Evolutionary conservation across 306 rosid genomes (phyloP).

Genomic region (Dicorynia guianensis): DNA sequence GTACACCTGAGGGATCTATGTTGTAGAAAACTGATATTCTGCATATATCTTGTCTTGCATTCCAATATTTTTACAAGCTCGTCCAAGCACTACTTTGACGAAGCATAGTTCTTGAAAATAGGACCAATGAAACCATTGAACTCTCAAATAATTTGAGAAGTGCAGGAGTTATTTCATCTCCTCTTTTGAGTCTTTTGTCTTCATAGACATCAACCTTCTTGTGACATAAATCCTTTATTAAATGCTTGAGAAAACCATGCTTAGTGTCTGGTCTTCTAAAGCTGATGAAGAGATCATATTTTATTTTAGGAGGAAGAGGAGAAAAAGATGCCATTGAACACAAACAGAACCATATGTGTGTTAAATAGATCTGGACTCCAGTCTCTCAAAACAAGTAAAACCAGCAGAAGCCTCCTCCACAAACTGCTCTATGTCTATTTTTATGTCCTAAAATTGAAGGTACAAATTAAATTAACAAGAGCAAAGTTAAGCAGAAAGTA

Average conservation of each 20-base stretch:
- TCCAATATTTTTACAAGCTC: slow-evolving; percentile 14
- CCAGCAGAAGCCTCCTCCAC: too few relatives aligned
- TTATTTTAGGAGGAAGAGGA: not conserved
- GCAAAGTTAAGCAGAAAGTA: too few relatives aligned
- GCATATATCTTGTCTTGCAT: not conserved
- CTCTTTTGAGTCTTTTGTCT: not conserved
- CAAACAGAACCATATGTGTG: too few relatives aligned
- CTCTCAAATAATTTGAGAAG: not conserved
- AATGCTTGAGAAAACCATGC: not conserved
- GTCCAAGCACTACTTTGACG: slow-evolving; percentile 27
- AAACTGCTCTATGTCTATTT: too few relatives aligned
- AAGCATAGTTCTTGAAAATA: slow-evolving; percentile 13
- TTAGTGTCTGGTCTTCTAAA: not conserved
- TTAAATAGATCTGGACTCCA: too few relatives aligned
- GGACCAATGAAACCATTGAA: not conserved
- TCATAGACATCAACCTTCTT: not conserved
- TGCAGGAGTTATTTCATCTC: slow-evolving; percentile 3
- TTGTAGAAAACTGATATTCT: slow-evolving; percentile 3
- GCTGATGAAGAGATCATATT: slow-evolving; percentile 27
- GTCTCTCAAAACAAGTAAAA: too few relatives aligned
- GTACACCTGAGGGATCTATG: not conserved
- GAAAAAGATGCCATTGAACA: not conserved
- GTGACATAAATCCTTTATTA: not conserved
- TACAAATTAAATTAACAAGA: too few relatives aligned
- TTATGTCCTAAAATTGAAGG: too few relatives aligned